Evolutionary conservation across 2,329 filamentous ascomycete species (phyloP), one percentile per base, ranked within the genome.

Genomic region (Fusarium stilboides): DNA sequence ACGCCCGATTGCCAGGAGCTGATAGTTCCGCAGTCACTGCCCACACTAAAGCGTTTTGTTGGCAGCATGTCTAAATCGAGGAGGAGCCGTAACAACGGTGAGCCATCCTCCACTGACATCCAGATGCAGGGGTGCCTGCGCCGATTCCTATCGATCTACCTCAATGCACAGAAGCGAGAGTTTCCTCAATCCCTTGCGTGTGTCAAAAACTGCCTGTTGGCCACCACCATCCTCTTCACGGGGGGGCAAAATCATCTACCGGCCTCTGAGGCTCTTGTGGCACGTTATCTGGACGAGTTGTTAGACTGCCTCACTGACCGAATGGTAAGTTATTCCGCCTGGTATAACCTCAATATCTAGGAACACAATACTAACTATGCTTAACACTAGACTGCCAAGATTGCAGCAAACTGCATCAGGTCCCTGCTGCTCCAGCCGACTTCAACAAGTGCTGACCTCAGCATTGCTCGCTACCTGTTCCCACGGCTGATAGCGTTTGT

Each of bases 151-250:
- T 88, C 91, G 19, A 96, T 97, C 55, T 89, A 94, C 70, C 85
- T 92, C 22, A 85, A 92, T 69, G 91, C 91, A 0, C 92, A 94
- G 79, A 92, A 90, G 77, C 87, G 92, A 40, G 92, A 94, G 74
- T 80, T 79, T 10, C 90, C 94, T 20, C 90, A 91, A 7, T 94
- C 94, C 5, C 84, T 99, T 24, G 85, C 91, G 2, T 97, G 94
- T 77, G 95, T 98, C 75, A 98, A 97, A 83, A 99, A 98, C 76
- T 92, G 92, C 6, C 87, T 99, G 7, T 85, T 99, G 47, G 93
- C 94, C 1, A 91, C 92, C 46, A 97, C 96, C 0, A 92, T 99
- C 62, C 86, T 99, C 10, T 90, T 99, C 63, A 97, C 94, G 10
- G 91, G 91, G 40, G 92, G 93, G 8, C 87, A 89, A 62, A 92